A percentile compares a stretch with the other conserved stretches of the same genome.
Evolutionary conservation across 306 rosid genomes (phyloP).

Genomic region (Lathyrus aphaca): DNA sequence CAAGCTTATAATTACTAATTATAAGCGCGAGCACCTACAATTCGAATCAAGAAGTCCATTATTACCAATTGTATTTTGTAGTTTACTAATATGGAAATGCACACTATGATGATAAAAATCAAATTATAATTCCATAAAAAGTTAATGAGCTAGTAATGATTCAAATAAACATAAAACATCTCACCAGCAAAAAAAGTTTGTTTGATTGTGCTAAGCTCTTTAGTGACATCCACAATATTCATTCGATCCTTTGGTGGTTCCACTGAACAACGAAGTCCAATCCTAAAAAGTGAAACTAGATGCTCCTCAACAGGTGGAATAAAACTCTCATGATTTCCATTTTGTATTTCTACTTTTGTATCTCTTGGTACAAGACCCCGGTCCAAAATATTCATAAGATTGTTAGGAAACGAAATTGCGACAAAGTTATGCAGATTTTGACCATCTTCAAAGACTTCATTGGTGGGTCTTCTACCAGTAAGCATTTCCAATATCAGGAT

Average conservation of each 20-base stretch:
- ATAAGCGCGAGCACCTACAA: not conserved
- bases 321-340: not conserved
- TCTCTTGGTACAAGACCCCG: not conserved
- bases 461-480: not conserved
- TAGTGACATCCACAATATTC: not conserved
- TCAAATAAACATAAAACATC: not conserved
- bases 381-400: not conserved
- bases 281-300: not conserved
- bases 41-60: not conserved
- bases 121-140: not conserved
- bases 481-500: not conserved
- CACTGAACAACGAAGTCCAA: not conserved
- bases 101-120: not conserved
- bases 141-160: not conserved
- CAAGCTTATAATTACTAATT: not conserved
- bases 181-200: not conserved
- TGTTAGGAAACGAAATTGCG: not conserved
- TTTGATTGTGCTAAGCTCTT: not conserved
- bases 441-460: not conserved
- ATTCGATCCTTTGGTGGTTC: not conserved
- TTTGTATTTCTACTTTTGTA: not conserved
- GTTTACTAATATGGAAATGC: not conserved
- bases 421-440: conserved; percentile 4
- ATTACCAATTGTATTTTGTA: not conserved
- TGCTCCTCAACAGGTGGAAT: not conserved